Evolutionary conservation across 495 filamentous ascomycete genomes (phyloP), one percentile per base, ranked within the genome.

Genomic region (Neurospora cerealis): DNA sequence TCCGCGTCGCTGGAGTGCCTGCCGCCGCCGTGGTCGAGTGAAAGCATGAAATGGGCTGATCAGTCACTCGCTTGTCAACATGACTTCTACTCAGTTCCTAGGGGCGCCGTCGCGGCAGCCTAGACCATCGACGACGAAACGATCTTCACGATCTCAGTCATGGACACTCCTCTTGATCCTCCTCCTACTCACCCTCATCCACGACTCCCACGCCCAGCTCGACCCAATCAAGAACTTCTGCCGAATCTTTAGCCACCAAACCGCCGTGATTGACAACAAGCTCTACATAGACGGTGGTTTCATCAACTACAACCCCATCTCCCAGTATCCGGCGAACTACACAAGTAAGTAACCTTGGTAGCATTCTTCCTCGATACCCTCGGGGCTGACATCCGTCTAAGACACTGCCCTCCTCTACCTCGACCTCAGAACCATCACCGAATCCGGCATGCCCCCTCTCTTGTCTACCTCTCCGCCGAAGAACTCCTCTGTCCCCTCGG

Each of bases 211-310:
- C 15, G 77, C 77, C 2, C 74, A 79, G 34, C 69, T 73, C 17
- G 79, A 87, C 73, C 84, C 85, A 0, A 70, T 87, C 42, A 83
- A 80, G 39, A 81, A 86, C 73, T 88, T 87, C 60, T 88, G 86
- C 74, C 78, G 86, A 41, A 78, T 86, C 37, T 88, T 84, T 73
- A 82, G 84, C 34, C 86, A 87, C 69, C 85, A 87, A 75, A 85
- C 85, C 7, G 80, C 86, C 6, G 80, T 86, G 3, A 80, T 89
- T 17, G 87, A 88, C 74, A 74, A 80, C 42, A 83, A 79, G 72
- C 75, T 89, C 54, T 88, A 86, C 74, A 85, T 89, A 71, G 87
- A 89, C 75, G 87, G 87, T 19, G 87, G 87, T 1, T 73, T 83
- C 32, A 71, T 88, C 19, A 83, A 86, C 70, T 85, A 84, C 76